Percentiles rank a stretch among this genome's conserved stretches.
These are phyloP conservation scores for Selaginella tamariscina DNA, from an alignment of 75 land plant species.

Conservation along the genomic window DNA sequence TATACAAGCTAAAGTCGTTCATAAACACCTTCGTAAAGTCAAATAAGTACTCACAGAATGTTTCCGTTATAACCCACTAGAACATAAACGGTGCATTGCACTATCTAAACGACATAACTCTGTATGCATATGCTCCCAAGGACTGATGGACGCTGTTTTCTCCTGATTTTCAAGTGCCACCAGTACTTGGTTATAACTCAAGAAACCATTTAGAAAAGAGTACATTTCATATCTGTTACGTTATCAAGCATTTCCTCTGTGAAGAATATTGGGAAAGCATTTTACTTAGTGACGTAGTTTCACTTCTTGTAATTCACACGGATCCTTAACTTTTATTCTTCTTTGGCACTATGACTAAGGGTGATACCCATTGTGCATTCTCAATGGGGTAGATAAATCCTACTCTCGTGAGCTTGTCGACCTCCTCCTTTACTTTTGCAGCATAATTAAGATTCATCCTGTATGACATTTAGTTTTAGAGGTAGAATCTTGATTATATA, in stretches of 20 bases:
- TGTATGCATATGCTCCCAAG: slow-evolving; percentile 11
- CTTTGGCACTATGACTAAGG: slow-evolving; percentile 15
- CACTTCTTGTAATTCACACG: slow-evolving; percentile 17
- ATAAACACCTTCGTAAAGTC: slow-evolving; percentile 8
- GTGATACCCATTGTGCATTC: slow-evolving; percentile 22
- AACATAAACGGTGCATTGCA: neutral
- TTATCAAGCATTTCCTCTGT: slow-evolving; percentile 18
- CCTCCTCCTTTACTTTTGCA: slow-evolving; percentile 11
- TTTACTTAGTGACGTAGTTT: slow-evolving; percentile 14
- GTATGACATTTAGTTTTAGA: too few species aligned
- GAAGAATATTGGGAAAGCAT: slow-evolving; percentile 19
- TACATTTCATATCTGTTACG: slow-evolving; percentile 7
- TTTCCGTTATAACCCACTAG: neutral
- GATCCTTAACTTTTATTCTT: slow-evolving; percentile 12
- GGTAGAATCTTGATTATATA: too few species aligned
- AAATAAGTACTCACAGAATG: neutral
- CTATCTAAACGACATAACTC: slow-evolving; percentile 1
- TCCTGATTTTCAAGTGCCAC: neutral
- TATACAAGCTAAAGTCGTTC: neutral
- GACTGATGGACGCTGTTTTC: slow-evolving; percentile 9
- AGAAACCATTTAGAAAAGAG: slow-evolving; percentile 12
- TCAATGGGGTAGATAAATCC: slow-evolving; percentile 20
- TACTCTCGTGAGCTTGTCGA: slow-evolving; percentile 15
- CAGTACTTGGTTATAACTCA: neutral
- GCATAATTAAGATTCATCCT: slow-evolving; percentile 17